Evolutionary conservation across 2,329 filamentous ascomycete species (phyloP), one percentile per base, ranked within the genome.

Genomic region (Cyphellophora attinorum): DNA sequence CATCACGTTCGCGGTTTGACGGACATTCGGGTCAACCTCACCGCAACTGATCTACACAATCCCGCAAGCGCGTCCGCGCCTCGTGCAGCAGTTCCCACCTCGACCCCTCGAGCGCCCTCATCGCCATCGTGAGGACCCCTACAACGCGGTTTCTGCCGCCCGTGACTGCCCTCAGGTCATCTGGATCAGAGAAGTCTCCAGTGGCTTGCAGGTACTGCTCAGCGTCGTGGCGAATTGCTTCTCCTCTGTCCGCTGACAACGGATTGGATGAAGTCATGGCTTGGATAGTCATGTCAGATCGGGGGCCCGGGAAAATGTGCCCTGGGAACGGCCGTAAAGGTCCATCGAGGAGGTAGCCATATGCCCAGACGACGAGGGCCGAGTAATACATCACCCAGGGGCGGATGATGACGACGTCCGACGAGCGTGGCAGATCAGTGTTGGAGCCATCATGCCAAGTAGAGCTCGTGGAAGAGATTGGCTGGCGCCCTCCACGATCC

Each of bases 81-180:
- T 95, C 89, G 36, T 89, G 79, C 44, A 95, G 63, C 34, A 95
- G 62, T 63, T 95, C 86, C 89, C 89, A 95, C 29, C 85, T 72
- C 19, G 85, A 85, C 49, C 79, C 78, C 45, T 72, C 68, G 54
- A 95, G 94, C 28, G 81, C 80, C 35, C 84, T 79, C 41, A 79
- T 77, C 39, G 95, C 69, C 23, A 93, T 71, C 59, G 89, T 71
- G 44, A 95, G 60, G 54, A 95, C 56, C 0, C 85, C 81, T 33
- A 85, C 74, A 55, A 85, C 93, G 11, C 74, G 72, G 54, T 94
- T 95, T 41, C 93, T 73, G 13, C 85, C 23, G 18, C n/a, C 82
- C 19, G 67, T 70, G 57, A 83, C 72, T 14, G 66, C 63, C 47
- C 79, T 78, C 16, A 96, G 66, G 43, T 86, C 83, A 40, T 84